Base-by-base conservation (phyloP, 805 yeast species). In the Cephaloascus fragrans region DNA sequence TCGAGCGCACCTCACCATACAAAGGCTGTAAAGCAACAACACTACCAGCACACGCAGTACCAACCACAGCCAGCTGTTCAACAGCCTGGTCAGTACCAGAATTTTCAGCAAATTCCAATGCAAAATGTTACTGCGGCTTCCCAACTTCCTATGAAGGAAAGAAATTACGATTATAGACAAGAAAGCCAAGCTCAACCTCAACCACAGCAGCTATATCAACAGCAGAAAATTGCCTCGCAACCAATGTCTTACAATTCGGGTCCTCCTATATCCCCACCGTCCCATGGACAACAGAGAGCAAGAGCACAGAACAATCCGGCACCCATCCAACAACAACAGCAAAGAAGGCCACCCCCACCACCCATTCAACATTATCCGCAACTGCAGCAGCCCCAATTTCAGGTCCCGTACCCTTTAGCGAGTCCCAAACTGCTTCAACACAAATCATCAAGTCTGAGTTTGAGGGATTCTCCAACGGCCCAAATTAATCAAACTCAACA, bases 381-480 rank as follows among this genome's bases (percentile, higher is more conserved):
- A 6, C 37, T 8, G 26, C 26, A 32, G 19, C 37, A 26, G n/a
- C 37, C 33, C 26, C 35, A 32, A 12, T 37, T 33, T 19, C 34
- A 34, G 18, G 29, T n/a, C 6, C 19, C 16, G 14, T 15, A 8
- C 16, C 34, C 4, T 18, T 15, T 31, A n/a, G n/a, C n/a, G n/a
- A n/a, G n/a, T n/a, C n/a, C n/a, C n/a, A n/a, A n/a, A n/a, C n/a
- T n/a, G n/a, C n/a, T n/a, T n/a, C n/a, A n/a, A n/a, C n/a, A n/a
- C n/a, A n/a, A n/a, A n/a, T n/a, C n/a, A n/a, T n/a, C n/a, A n/a
- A n/a, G n/a, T n/a, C n/a, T n/a, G n/a, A n/a, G n/a, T n/a, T n/a
- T n/a, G n/a, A n/a, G n/a, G n/a, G n/a, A n/a, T n/a, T n/a, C n/a
- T n/a, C n/a, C n/a, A n/a, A n/a, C n/a, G n/a, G n/a, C n/a, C n/a